phyloP scores from a whole-genome alignment of 441 rosid genomes.

The Adansonia madagascariensis region DNA sequence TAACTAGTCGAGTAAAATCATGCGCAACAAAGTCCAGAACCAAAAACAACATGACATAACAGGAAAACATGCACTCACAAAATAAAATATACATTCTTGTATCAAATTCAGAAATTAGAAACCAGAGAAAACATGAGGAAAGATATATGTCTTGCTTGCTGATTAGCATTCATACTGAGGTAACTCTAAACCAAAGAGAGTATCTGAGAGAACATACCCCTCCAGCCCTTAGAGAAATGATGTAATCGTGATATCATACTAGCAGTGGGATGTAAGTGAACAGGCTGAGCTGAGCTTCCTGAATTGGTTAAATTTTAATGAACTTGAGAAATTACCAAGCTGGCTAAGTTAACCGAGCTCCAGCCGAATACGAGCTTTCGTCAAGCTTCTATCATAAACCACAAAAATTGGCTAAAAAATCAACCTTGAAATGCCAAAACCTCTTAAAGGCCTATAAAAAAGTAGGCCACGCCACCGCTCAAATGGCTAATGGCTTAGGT shows the following conservation, averaged over 20 bases:
- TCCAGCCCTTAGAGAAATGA: constrained; percentile 1
- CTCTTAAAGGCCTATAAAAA: constrained; percentile 1
- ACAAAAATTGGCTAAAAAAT: neutral
- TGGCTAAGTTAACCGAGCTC: neutral
- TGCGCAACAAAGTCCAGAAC: neutral
- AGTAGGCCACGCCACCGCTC: neutral
- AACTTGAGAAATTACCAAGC: neutral
- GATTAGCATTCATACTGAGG: constrained; percentile 8
- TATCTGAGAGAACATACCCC: neutral
- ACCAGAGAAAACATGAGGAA: neutral
- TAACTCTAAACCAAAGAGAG: neutral
- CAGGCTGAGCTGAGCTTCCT: neutral
- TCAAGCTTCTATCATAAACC: neutral
- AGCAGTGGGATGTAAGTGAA: neutral
- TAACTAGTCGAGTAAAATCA: neutral
- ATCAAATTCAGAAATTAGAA: constrained; percentile 9
- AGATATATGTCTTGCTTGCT: neutral
- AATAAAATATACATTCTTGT: constrained; percentile 3
- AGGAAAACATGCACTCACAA: neutral
- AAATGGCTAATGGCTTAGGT: constrained; percentile 3
- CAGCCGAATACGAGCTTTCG: neutral
- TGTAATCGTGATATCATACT: neutral
- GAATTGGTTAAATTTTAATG: neutral
- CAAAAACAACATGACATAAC: constrained; percentile 1
- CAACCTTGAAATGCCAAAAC: neutral